Evolutionary conservation across 2,329 filamentous ascomycete species (phyloP).

Genomic region (Periconia macrospinosa): DNA sequence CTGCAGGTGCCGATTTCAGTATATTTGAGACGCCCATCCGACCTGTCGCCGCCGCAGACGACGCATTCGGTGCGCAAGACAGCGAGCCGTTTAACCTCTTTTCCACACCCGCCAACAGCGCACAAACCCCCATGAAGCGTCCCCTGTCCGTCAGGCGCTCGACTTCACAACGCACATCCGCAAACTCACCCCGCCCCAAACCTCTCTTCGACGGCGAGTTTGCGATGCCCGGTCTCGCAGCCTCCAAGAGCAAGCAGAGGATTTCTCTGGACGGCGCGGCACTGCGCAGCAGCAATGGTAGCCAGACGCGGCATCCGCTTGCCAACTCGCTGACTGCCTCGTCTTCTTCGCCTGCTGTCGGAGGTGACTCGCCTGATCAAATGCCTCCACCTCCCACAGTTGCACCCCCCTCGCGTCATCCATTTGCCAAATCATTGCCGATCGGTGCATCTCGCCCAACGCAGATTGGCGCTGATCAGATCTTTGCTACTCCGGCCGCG

Average conservation of each 20-base stretch:
- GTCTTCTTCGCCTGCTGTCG: slow-evolving; percentile 76
- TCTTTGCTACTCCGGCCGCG: slow-evolving; percentile 72
- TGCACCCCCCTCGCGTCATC: slow-evolving; percentile 19
- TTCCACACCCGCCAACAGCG: slow-evolving; percentile 17
- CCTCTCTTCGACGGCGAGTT: slow-evolving; percentile 51
- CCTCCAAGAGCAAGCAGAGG: slow-evolving; percentile 66
- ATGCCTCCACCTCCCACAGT: slow-evolving; percentile 36
- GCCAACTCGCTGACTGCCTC: slow-evolving; percentile 86
- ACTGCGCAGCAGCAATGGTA: slow-evolving; percentile 53
- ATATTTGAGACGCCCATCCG: slow-evolving; percentile 66
- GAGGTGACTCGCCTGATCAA: slow-evolving; percentile 59
- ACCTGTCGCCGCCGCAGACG: slow-evolving; percentile 18
- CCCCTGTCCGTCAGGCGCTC: slow-evolving; percentile 77
- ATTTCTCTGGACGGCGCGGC: slow-evolving; percentile 80
- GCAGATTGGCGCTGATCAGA: slow-evolving; percentile 47
- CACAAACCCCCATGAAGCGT: slow-evolving; percentile 45
- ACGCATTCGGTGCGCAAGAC: slow-evolving; percentile 27
- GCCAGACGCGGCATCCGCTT: slow-evolving; percentile 68
- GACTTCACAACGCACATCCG: slow-evolving; percentile 75
- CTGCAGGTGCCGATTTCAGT: slow-evolving; percentile 65
- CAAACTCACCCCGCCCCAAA: slow-evolving; percentile 42
- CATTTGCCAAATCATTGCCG: slow-evolving; percentile 76
- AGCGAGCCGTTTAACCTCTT: slow-evolving; percentile 34
- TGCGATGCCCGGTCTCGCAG: slow-evolving; percentile 55
- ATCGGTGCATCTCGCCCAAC: slow-evolving; percentile 62